Percentiles rank a stretch among this genome's conserved stretches.
phyloP scores from a whole-genome alignment of 2,329 filamentous ascomycete species.

The Grosmannia clavigera region DNA sequence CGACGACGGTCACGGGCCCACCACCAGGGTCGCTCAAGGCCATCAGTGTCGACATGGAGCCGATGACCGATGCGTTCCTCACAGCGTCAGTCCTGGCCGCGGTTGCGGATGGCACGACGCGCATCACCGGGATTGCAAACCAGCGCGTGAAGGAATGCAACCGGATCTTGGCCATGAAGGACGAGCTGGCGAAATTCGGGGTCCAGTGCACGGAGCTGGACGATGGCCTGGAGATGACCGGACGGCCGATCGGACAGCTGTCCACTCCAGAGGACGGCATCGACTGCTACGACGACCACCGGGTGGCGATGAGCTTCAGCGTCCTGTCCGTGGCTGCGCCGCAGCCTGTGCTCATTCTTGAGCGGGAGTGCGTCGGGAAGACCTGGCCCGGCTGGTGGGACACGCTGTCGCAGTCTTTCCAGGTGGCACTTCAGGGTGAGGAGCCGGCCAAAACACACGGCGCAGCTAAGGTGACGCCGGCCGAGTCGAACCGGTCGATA shows the following conservation, averaged over 20 bases:
- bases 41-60: slow-evolving; percentile 87
- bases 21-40: slow-evolving; percentile 58
- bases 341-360: slow-evolving; percentile 62
- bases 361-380: slow-evolving; percentile 89
- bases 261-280: slow-evolving; percentile 52
- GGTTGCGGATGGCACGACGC: slow-evolving; percentile 70
- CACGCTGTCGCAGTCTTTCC: slow-evolving; percentile 64
- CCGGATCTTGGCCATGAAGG: slow-evolving; percentile 88
- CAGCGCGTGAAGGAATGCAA: slow-evolving; percentile 98
- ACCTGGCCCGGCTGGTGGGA: slow-evolving; percentile 99
- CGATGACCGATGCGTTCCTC: slow-evolving; percentile 97
- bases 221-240: slow-evolving; percentile 74
- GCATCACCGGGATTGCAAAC: slow-evolving; percentile 90
- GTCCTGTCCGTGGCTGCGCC: slow-evolving; percentile 67
- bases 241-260: slow-evolving; percentile 34
- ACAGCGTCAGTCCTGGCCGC: slow-evolving; percentile 89
- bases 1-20: slow-evolving; percentile 92
- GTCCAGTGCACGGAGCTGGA: slow-evolving; percentile 78
- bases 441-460: slow-evolving; percentile 31
- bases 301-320: slow-evolving; percentile 97
- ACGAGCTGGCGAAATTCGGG: slow-evolving; percentile 87
- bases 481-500: slow-evolving; percentile 48
- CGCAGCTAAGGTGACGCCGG: neutral
- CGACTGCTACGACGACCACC: slow-evolving; percentile 93
- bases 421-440: slow-evolving; percentile 62